Percentiles rank a stretch among this genome's conserved stretches.
Evolutionary conservation across 2,329 filamentous ascomycete species (phyloP).

Genomic region (Scorias spongiosa): DNA sequence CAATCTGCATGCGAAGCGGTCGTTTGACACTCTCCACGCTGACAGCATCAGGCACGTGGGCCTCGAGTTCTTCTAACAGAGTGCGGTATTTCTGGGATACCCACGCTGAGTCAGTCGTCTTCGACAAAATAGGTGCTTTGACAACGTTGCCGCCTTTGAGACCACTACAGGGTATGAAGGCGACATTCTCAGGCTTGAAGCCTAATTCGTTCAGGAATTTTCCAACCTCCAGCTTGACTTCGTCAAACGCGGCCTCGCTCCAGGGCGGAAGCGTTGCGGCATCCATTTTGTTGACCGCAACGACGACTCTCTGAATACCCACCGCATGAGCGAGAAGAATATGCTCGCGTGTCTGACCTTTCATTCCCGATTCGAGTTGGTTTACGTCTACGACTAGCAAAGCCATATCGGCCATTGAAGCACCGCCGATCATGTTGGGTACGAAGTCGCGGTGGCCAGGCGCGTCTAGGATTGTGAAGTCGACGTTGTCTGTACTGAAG

Average conservation of each 20-base stretch:
- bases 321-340: constrained; percentile 79
- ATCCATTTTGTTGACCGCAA: constrained; percentile 94
- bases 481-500: constrained; percentile 76
- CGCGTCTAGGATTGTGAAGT: constrained; percentile 88
- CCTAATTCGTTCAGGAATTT: constrained; percentile 71
- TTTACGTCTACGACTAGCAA: constrained; percentile 90
- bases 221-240: constrained; percentile 69
- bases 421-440: constrained; percentile 96
- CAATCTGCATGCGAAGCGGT: constrained; percentile 72
- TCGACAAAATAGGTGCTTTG: constrained; percentile 30
- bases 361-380: constrained; percentile 84
- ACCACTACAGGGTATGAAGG: constrained; percentile 80
- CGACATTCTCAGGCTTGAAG: constrained; percentile 66
- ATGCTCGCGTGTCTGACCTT: constrained; percentile 89
- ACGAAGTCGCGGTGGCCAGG: constrained; percentile 93
- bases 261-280: constrained; percentile 47
- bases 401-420: constrained; percentile 89
- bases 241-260: constrained; percentile 67
- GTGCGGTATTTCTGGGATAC: constrained; percentile 49
- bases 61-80: constrained; percentile 70
- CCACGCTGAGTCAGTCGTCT: constrained; percentile 45
- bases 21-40: constrained; percentile 49
- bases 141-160: constrained; percentile 78
- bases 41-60: constrained; percentile 51
- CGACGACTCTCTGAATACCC: constrained; percentile 73